Evolutionary conservation across 352 stramenopile genomes (phyloP), one percentile per base, ranked within the genome.

Genomic region (Globisporangium solare): DNA sequence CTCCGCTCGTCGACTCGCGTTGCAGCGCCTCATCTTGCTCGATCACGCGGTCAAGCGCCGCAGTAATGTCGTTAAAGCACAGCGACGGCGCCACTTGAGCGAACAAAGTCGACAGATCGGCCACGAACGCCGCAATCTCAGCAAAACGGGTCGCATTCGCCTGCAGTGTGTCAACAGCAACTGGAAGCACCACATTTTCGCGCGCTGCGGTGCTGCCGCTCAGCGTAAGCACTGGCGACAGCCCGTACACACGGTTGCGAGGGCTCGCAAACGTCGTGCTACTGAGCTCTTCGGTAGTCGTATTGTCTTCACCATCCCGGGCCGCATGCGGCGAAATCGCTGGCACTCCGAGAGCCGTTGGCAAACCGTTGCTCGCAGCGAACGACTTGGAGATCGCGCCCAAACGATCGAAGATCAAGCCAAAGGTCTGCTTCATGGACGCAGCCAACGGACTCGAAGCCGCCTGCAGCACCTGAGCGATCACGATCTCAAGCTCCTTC

Each of bases 401-500:
- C 21, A 72, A 71, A 17, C 35, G 61, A 27, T 73, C 68, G 14
- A 73, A 73, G 40, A 85, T 70, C 22, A 41, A 49, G 15, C 43
- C 40, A 21, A 66, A 68, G 22, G 45, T 53, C n/a, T 49, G 27
- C 37, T 56, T 66, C 15, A 63, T 35, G 22, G 51, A 37, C 13
- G 41, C 18, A 37, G 17, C 46, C 37, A 56, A 31, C 15, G 50
- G 42, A 27, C 60, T 67, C 31, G 56, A 55, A 6, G 61, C 59
- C 17, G 70, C 64, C 22, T 64, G 56, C 18, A 88, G 55, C 35
- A 90, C 76, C 22, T 88, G 68, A 22, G 65, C 48, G 11, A 89
- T 71, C 2, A 78, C 67, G n/a, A 87, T 77, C 40, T 89, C 67
- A 37, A 93, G 69, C 50, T 93, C 83, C 27, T 79, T 69, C 12